Percentiles rank a stretch among this genome's conserved stretches.
Evolutionary conservation across 2,329 filamentous ascomycete genomes (phyloP).

Genomic region (Aspergillus sp.): DNA sequence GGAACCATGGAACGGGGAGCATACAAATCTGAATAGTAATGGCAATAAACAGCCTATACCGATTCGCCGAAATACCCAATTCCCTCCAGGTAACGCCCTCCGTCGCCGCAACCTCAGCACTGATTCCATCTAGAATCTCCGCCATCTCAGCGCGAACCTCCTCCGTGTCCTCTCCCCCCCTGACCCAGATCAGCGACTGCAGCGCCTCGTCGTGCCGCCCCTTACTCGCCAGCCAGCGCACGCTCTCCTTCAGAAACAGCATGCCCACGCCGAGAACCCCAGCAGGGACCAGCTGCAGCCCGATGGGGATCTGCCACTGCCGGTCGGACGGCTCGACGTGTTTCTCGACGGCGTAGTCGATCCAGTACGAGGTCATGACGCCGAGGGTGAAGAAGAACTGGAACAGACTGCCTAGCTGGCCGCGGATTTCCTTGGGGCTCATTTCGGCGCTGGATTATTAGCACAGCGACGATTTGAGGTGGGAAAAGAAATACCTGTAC

Average conservation of each 20-base stretch:
- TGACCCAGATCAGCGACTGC: conserved; percentile 51
- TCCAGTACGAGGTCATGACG: conserved; percentile 42
- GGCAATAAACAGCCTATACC: conserved; percentile 48
- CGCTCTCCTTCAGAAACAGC: conserved; percentile 50
- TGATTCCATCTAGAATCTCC: conserved; percentile 27
- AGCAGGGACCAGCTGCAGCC: conserved; percentile 51
- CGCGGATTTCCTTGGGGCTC: conserved; percentile 45
- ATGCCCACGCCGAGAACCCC: conserved; percentile 50
- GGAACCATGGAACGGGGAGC: neutral
- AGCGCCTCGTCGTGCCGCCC: conserved; percentile 50
- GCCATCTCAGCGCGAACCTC: conserved; percentile 27
- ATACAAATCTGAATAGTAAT: conserved; percentile 49
- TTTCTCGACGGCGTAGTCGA: conserved; percentile 50
- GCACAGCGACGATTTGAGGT: neutral
- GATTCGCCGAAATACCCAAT: conserved; percentile 47
- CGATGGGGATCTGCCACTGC: conserved; percentile 54
- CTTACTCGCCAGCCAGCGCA: conserved; percentile 51
- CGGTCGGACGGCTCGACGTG: conserved; percentile 37
- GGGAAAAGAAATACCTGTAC: conserved; percentile 23
- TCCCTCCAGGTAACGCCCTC: conserved; percentile 52
- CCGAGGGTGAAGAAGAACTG: conserved; percentile 41
- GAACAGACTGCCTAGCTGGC: conserved; percentile 37
- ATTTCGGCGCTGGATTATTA: conserved; percentile 33
- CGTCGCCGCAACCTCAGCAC: conserved; percentile 33
- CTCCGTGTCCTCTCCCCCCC: conserved; percentile 30